phyloP scores from a whole-genome alignment of 352 stramenopile species.

The Globisporangium canariense region DNA sequence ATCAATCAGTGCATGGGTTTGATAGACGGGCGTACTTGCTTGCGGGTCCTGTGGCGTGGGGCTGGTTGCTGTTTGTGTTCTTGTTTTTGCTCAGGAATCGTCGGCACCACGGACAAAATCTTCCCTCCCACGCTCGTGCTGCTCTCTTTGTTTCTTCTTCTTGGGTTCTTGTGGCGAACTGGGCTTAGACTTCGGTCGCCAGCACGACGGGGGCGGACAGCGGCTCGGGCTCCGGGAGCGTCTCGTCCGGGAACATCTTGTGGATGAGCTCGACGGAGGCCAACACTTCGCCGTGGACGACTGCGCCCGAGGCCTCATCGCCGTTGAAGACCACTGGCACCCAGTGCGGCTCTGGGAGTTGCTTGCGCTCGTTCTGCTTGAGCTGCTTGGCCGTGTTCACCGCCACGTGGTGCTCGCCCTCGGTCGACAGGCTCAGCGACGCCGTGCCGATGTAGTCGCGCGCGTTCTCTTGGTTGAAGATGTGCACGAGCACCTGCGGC shows the following conservation, averaged over 20 bases:
- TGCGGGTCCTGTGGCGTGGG: background rate
- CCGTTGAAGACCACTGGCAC: conserved; percentile 47
- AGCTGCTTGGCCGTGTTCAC: conserved; percentile 47
- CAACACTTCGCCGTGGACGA: conserved; percentile 52
- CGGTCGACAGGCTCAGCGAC: conserved; percentile 22
- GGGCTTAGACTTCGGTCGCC: conserved; percentile 12
- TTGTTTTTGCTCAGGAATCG: conserved; percentile 4
- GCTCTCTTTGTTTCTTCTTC: background rate
- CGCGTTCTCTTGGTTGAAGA: conserved; percentile 41
- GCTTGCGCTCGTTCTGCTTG: conserved; percentile 43
- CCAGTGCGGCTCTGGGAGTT: conserved; percentile 46
- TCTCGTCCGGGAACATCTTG: conserved; percentile 57
- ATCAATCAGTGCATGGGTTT: background rate
- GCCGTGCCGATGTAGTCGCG: conserved; percentile 43
- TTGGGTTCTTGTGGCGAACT: background rate
- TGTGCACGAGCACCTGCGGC: conserved; percentile 57
- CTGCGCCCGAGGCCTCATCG: conserved; percentile 26
- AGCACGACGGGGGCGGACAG: conserved; percentile 8
- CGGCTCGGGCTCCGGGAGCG: conserved; percentile 39
- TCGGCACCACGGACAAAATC: conserved; percentile 6
- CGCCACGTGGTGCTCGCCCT: conserved; percentile 22
- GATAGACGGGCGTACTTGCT: background rate
- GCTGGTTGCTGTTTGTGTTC: background rate
- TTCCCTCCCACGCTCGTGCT: conserved; percentile 2
- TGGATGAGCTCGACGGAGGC: conserved; percentile 54